Evolutionary conservation across 192 early-diverging fungal species (phyloP), one percentile per base, ranked within the genome.

Genomic region (Coemansia sp.): DNA sequence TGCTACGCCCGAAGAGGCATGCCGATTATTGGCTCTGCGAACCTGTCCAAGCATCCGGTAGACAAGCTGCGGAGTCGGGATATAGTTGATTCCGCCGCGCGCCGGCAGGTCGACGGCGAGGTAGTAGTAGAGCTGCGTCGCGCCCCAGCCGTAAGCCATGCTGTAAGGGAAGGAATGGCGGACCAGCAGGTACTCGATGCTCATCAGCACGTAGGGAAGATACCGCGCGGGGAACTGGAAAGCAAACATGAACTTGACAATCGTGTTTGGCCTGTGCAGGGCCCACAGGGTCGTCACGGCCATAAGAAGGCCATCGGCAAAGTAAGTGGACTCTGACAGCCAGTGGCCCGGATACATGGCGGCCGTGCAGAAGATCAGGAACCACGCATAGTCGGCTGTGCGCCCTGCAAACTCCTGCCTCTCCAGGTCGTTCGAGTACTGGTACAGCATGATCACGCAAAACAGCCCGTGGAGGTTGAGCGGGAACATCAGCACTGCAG

Each of bases 381-480:
- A 93, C 71, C 86, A 93, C 13, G 87, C 84, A 67, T 90, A 94
- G 73, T 97, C 95, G 4, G 90, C 92, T 23, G 86, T 83, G 20
- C 89, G 74, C 7, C 88, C 84, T 8, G 61, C 75, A 72, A 87
- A 95, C 35, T 86, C 77, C 17, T 82, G 70, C 9, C 62, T 76
- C 73, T 97, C 95, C 23, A 97, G 79, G 9, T 89, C 83, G 1
- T 64, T 61, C 19, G 91, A 91, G 75, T 90, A 84, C 58, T 77
- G 84, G 78, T 87, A 91, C 25, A 94, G 56, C 66, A 93, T 91
- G 69, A 91, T 89, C 35, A 93, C 69, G 59, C 85, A 81, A 61
- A 94, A 86, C 19, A 88, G 59, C 62, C 86, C 85, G 34, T 75
- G 67, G 62, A 93, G 75, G 34, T 71, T 65, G 15, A 93, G 58